Base-by-base conservation (phyloP, 139 green algal genomes). In the Picochlorum sp. region DNA sequence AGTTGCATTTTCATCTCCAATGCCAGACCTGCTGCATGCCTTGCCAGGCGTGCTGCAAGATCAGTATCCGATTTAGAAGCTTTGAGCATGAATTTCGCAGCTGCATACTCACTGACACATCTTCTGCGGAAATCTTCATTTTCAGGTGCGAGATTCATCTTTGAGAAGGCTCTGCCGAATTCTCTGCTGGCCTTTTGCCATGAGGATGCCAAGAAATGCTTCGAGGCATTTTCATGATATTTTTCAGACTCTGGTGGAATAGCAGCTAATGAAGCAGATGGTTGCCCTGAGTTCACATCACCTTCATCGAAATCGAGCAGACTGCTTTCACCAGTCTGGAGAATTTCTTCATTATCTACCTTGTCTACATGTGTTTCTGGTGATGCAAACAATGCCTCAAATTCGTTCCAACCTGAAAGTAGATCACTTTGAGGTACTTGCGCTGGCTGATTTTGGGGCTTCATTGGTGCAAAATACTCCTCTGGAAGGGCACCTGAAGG, bases 401-500 rank as follows among this genome's bases (percentile, higher is more conserved):
- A 77, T 16, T 77, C 70, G 9, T 72, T 65, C 70, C 70, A 77
- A 4, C 70, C 70, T 18, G 64, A 23, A 9, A 77, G 34, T n/a
- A 77, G 31, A 60, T 69, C 62, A 49, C 56, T 59, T 7, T 37
- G 11, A 9, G 65, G 57, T 11, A 37, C 20, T 6, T 56, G 16
- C 2, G 70, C 9, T 4, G 63, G 18, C 11, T 45, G 21, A 11
- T 41, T 41, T 50, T 49, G 57, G 1, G 64, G 47, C 34, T 60
- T 59, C 70, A 77, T 77, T 4, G 70, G 70, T 3, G n/a, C 20
- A 51, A 16, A 18, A 65, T 21, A 26, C 47, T 21, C 47, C 15
- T 21, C 47, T 34, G 4, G 23, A 45, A 16, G 45, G 13, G 15
- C 49, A 18, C 18, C 41, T 45, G 14, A 28, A 18, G 6, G 47